Evolutionary conservation across 2,329 filamentous ascomycete species (phyloP), one percentile per base, ranked within the genome.

Genomic region (Blumeria graminis): DNA sequence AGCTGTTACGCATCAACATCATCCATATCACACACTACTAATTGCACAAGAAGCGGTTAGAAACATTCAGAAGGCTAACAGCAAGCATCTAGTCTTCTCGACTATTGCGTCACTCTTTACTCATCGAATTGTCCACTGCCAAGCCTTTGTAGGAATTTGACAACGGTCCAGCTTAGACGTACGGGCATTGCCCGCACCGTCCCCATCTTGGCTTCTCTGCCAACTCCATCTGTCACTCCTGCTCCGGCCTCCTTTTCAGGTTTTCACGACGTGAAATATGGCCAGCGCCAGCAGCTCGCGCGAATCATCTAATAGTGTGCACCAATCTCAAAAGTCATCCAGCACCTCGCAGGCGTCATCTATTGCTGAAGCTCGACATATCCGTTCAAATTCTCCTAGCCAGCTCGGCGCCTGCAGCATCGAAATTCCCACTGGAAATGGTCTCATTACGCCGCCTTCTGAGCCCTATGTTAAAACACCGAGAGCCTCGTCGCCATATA

Each of bases 351-450:
- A 61, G 39, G 53, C 61, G 13, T 63, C 63, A 43, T 66, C 64
- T 14, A 52, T 56, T 3, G 55, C 60, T 45, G 58, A 58, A 18
- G 66, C 63, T 18, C 63, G 62, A 18, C 60, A 63, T 39, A 61
- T 61, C 14, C 59, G 57, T 16, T 62, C 63, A 7, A 53, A 55
- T 3, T 59, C 53, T 41, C 58, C 59, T 28, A 63, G 65, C 61
- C 61, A 60, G 55, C 60, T 59, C 48, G 53, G 60, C 7, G 55
- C 63, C 38, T 58, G 62, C 39, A 65, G 61, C 55, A 61, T 57
- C 34, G 63, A 66, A 56, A 63, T 60, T 45, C 59, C 65, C 39
- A 62, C 58, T 53, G 56, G 58, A 22, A 66, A 66, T 59, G 64
- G 62, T 7, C 55, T 57, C 41, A 59, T 62, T 61, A 64, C 65